A percentile compares a stretch with the other conserved stretches of the same genome.
Evolutionary conservation across 2,329 filamentous ascomycete genomes (phyloP).

Genomic region (Aspergillus puulaauensis): DNA sequence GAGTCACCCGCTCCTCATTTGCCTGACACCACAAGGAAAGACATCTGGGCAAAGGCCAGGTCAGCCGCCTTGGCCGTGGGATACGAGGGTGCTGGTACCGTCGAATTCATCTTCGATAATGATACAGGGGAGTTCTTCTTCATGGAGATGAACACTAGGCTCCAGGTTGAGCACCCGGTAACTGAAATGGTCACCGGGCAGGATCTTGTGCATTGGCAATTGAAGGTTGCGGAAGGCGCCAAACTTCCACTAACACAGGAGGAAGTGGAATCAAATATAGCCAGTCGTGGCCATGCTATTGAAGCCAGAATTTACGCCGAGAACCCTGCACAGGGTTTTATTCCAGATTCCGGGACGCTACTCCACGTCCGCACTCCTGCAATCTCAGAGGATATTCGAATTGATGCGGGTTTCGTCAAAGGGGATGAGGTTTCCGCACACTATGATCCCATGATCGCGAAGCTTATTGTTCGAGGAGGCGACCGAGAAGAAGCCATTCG

Average conservation of each 20-base stretch:
- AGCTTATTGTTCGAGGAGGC: conserved; percentile 85
- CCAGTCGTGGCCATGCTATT: conserved; percentile 77
- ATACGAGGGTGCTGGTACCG: conserved; percentile 66
- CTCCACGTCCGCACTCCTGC: conserved; percentile 76
- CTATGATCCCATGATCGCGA: conserved; percentile 99
- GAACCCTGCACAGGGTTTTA: conserved; percentile 85
- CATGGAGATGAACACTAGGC: conserved; percentile 74
- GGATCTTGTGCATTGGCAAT: conserved; percentile 92
- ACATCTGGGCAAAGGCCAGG: conserved; percentile 65
- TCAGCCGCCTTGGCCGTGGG: conserved; percentile 63
- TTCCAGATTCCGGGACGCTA: conserved; percentile 87
- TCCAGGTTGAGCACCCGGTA: conserved; percentile 97
- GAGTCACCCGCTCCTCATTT: conserved; percentile 66
- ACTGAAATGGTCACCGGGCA: conserved; percentile 76
- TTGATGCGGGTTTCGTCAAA: conserved; percentile 89
- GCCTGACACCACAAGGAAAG: conserved; percentile 58
- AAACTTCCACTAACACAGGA: conserved; percentile 65
- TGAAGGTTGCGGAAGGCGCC: conserved; percentile 76
- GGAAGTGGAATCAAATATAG: conserved; percentile 68
- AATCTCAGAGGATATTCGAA: conserved; percentile 70
- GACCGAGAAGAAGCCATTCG: conserved; percentile 78
- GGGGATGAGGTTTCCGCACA: conserved; percentile 91
- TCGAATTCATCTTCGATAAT: conserved; percentile 70
- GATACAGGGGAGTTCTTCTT: conserved; percentile 67
- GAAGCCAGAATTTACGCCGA: conserved; percentile 97